Base-by-base conservation (phyloP, 768 basidiomycete species). In the Xerocomus potaroensis region DNA sequence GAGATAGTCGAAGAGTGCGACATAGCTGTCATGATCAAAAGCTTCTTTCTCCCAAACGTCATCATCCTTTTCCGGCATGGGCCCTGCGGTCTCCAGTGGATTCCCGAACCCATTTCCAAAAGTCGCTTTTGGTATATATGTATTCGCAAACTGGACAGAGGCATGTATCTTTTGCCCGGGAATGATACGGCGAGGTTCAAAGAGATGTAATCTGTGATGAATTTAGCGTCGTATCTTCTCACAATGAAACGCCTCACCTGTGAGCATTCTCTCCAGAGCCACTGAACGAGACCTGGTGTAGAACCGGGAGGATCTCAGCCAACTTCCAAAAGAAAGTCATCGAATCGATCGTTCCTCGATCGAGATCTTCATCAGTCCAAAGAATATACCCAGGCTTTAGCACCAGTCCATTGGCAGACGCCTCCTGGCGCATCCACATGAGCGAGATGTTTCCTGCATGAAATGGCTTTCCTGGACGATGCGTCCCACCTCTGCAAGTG, bases 351-450 rank as follows among this genome's bases (percentile, higher is more conserved):
- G 47, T 57, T 16, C 55, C 55, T 15, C 47, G 37, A 29, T 57
- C 53, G 5, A 57, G 23, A 32, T 57, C 55, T 21, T 49, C 53
- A 19, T 54, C 53, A 4, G 47, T 55, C 55, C 55, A 57, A 33
- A 57, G 43, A 29, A 51, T 24, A 16, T 55, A 45, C 19, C 41
- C 48, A 11, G 55, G 53, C 29, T 53, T 56, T 32, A 67, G 48
- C 9, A 41, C 38, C 6, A 67, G 55, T 12, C 66, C 66, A 15
- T 46, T 50, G 1, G 30, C 37, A 10, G 42, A 22, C 4, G 66
- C 66, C 43, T 67, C 63, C 14, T 48, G 54, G 36, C 57, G 54
- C 66, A 67, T 67, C 66, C 66, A 67, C 21, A 58, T 38, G 2
- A 64, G 44, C 7, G 62, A 50, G 18, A 57, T 37, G 12, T 51